Base-by-base conservation (phyloP, 2,329 filamentous ascomycete genomes). In the Coleophoma eucalyptorum region DNA sequence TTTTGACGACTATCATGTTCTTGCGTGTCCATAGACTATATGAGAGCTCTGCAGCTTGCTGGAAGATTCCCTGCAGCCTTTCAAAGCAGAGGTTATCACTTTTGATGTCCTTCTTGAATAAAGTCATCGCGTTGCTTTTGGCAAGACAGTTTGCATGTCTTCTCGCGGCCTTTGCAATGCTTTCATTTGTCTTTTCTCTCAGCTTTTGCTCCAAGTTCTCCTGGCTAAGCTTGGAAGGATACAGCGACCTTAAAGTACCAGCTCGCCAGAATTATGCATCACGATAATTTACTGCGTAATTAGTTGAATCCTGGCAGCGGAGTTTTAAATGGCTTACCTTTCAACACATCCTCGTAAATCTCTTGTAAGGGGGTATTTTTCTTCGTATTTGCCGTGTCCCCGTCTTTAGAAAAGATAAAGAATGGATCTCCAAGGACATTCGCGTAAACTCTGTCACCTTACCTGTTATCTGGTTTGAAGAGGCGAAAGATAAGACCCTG, bases 381-480 rank as follows among this genome's bases (percentile, higher is more conserved):
- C 21, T 5, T 35, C 18, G 18, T 32, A 10, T 26, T 35, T 16
- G 19, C 40, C 46, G 5, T 26, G 20, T 12, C 37, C 21, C 12
- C 34, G 38, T 4, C 42, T 8, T 40, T 26, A 1, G 15, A 43
- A 7, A 51, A 13, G 48, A 54, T 49, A 45, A 55, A 55, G 15
- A 56, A 56, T 2, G 55, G 55, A 11, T n/a, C 49, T 2, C 15
- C 12, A 37, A 56, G 51, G 4, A 57, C 42, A 37, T 12, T 50
- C 16, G 11, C 44, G 12, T 54, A 56, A 2, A 56, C n/a, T 43
- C 26, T 19, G 33, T 61, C 26, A 60, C 58, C n/a, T n/a, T 62
- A 11, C 60, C 60, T 35, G 60, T 56, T 7, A 57, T 58, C 4
- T 62, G 58, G 60, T 57, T 53, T 8, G 60, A 62, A n/a, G 52